A percentile compares a stretch with the other conserved stretches of the same genome.
Evolutionary conservation across 2,329 filamentous ascomycete species (phyloP).

Genomic region (Niveomyces coronatus): DNA sequence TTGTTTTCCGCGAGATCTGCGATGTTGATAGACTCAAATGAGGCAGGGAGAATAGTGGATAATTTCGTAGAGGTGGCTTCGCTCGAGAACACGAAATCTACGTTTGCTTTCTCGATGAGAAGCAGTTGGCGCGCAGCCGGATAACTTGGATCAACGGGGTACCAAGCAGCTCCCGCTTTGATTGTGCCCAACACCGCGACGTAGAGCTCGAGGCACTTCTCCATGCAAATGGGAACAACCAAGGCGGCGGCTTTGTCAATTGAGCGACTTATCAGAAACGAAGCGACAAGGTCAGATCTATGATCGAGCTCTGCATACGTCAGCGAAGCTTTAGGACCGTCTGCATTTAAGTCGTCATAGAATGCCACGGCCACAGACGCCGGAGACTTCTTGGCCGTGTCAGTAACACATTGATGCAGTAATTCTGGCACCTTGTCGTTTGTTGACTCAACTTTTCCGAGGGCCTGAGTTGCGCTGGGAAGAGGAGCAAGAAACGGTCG

Average conservation of each 20-base stretch:
- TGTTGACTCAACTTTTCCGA: too few species aligned
- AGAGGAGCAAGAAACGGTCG: background rate
- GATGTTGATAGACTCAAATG: background rate
- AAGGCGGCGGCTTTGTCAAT: background rate
- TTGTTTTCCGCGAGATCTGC: background rate
- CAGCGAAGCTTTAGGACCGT: background rate
- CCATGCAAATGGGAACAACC: conserved; percentile 4
- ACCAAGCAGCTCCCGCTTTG: conserved; percentile 1
- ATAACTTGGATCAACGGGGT: conserved; percentile 1
- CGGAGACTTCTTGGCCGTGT: conserved; percentile 1
- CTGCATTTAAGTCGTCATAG: conserved; percentile 1
- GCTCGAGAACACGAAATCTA: background rate
- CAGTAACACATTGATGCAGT: conserved; percentile 1
- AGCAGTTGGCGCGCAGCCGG: background rate
- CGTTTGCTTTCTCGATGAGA: conserved; percentile 1
- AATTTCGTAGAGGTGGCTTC: background rate
- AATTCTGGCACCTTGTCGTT: too few species aligned
- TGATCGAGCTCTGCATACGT: conserved; percentile 2
- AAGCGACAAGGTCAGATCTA: background rate
- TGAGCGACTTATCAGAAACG: background rate
- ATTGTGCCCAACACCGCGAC: conserved; percentile 1
- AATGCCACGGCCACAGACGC: background rate
- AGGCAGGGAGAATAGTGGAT: background rate
- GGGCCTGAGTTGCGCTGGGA: too few species aligned
- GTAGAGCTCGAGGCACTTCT: conserved; percentile 3